These are phyloP conservation scores for Vigna hirtella DNA, from an alignment of 306 rosid species.

Conservation along the genomic window DNA sequence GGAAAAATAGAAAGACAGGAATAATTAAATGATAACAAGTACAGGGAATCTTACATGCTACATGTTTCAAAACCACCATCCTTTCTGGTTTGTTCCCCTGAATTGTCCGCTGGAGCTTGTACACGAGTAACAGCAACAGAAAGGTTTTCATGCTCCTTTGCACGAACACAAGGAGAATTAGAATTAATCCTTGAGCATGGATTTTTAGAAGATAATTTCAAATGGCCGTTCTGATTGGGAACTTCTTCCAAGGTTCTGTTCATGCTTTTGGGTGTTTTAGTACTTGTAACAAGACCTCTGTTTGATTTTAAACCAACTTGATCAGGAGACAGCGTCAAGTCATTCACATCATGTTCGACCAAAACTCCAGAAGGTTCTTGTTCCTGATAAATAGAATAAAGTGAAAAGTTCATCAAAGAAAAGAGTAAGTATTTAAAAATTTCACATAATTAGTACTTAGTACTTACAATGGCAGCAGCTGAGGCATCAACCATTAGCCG, in stretches of 20 bases:
- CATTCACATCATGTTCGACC: slow-evolving; percentile 67
- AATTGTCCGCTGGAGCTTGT: slow-evolving; percentile 53
- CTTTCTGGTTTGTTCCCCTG: slow-evolving; percentile 48
- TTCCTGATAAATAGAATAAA: slow-evolving; percentile 51
- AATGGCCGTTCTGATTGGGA: slow-evolving; percentile 45
- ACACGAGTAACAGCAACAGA: slow-evolving; percentile 46
- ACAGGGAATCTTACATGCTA: slow-evolving; percentile 63
- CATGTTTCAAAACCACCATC: slow-evolving; percentile 52
- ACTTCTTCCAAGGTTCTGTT: slow-evolving; percentile 51
- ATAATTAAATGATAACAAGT: slow-evolving; percentile 7
- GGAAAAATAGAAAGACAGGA: slow-evolving; percentile 3
- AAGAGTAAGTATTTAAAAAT: slow-evolving; percentile 21
- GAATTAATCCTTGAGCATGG: slow-evolving; percentile 54
- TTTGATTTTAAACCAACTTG: slow-evolving; percentile 59
- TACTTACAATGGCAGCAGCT: slow-evolving; percentile 57
- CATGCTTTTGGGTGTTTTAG: slow-evolving; percentile 57
- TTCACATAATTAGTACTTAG: slow-evolving; percentile 34
- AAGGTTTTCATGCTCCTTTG: slow-evolving; percentile 56
- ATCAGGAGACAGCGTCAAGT: slow-evolving; percentile 59
- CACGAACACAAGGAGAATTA: slow-evolving; percentile 56
- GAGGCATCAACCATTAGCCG: slow-evolving; percentile 40
- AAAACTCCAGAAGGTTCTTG: slow-evolving; percentile 63
- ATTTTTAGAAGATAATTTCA: slow-evolving; percentile 53
- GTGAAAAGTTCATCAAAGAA: slow-evolving; percentile 6
- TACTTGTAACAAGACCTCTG: slow-evolving; percentile 41